Base-by-base conservation (phyloP, 1,139 yeast species). In the Yamadazyma aaseri region DNA sequence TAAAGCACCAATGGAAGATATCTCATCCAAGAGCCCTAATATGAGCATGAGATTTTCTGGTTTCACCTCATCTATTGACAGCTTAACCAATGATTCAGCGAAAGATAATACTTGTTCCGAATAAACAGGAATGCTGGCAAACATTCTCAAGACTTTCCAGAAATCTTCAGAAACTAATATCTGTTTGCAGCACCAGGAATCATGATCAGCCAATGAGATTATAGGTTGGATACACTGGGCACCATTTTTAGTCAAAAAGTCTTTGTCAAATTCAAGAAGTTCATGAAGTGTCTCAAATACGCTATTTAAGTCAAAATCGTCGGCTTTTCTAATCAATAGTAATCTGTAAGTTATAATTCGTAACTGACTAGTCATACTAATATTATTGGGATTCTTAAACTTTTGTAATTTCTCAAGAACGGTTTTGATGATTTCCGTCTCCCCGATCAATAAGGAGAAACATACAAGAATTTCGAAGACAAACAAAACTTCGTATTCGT, bases 1-100 rank as follows among this genome's bases (percentile, higher is more conserved):
- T 35, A 81, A 65, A 0, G 95, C 89, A 3, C 95, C 95, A 30
- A 82, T 76, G 1, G 90, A 83, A 0, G 95, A 85, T 16, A 87
- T 71, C 44, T 86, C 95, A 53, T 86, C 95, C 28, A 86, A 60
- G 16, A 86, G 60, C 1, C 89, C 90, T 27, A 89, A 62, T 12
- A 82, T 52, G 43, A 76, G 69, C 73, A 82, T 74, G 47, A 77
- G 84, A 48, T 81, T 84, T 1, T 58, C 57, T 2, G 67, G 62
- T 6, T 54, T 61, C 12, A 82, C 61, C 17, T 68, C 61, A 3
- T 53, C 46, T 3, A 71, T 58, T 1, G 68, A 54, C 4, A 59
- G 52, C 6, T 57, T 56, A 3, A 80, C 51, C 6, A 80, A 47
- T 1, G 58, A 53, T 28, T 72, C 73, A 24, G 79, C 60, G 44